Evolutionary conservation across 371 early-diverging fungal genomes (phyloP), one percentile per base, ranked within the genome.

Genomic region (Encephalitozoon romaleae): DNA sequence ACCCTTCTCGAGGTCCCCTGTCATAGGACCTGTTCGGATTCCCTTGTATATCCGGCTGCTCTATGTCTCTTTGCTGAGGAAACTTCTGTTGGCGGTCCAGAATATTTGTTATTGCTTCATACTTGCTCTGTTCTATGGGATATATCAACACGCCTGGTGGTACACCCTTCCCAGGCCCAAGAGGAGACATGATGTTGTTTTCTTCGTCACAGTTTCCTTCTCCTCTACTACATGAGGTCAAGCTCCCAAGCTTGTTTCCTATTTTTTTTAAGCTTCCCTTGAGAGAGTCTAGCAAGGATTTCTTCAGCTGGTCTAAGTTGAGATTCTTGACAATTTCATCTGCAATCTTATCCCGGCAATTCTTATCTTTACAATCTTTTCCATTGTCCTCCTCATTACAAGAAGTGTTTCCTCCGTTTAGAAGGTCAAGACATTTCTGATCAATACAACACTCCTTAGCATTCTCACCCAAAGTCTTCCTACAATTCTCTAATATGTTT

Each of bases 381-480:
- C 12, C 30, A 15, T 18, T 34, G n/a, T 12, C 12, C 6, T 18
- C 30, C 12, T 12, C 38, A 28, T 38, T 39, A 6, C 67, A 67
- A 0, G 21, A 28, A 5, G 34, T 4, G 18, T 39, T 32, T n/a
- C 42, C 42, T 41, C 51, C 42, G 11, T 67, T 67, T 2, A 67
- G 28, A 18, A 45, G n/a, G 26, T 67, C 43, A 47, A 67, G 51
- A n/a, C 67, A 67, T 6, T 42, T 42, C 28, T 67, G 23, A 42
- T 67, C 67, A 28, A 67, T 42, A n/a, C 67, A 67, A 15, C 67
- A 67, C 18, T 67, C 67, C 39, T 67, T 67, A 4, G 67, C 67
- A 43, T 67, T 30, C 25, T 67, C 67, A 0, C 67, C 67, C 3
- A 67, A 39, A 2, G 42, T 15, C 21, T 51, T 67, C 21, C 30